Conservation (phyloP, 495 filamentous ascomycete genomes). For the Mytilinidion resinicola region DNA sequence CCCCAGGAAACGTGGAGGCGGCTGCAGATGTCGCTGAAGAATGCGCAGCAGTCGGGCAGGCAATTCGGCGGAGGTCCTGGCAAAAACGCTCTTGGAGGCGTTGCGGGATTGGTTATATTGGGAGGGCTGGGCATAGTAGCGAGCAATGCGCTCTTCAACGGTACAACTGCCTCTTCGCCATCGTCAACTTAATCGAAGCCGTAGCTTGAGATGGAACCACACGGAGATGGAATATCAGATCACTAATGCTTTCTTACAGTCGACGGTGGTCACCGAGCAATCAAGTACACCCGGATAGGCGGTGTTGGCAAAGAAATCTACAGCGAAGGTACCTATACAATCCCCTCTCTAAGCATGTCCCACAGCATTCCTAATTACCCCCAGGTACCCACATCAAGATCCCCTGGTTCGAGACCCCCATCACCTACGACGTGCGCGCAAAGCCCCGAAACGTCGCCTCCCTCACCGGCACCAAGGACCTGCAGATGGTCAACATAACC, state of each 20-base stretch:
- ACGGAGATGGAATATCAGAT: background rate
- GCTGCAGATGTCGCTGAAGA: conserved; percentile 53
- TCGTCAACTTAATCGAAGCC: background rate
- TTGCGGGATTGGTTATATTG: conserved; percentile 49
- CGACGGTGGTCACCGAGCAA: conserved; percentile 96
- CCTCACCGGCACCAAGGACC: conserved; percentile 94
- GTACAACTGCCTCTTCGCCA: conserved; percentile 33
- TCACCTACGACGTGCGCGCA: conserved; percentile 95
- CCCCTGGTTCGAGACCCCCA: conserved; percentile 94
- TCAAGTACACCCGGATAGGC: conserved; percentile 91
- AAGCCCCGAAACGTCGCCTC: conserved; percentile 96
- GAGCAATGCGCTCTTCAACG: conserved; percentile 93
- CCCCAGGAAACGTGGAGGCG: conserved; percentile 60
- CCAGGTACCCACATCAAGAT: conserved; percentile 87
- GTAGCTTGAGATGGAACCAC: background rate
- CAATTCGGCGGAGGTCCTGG: conserved; percentile 45
- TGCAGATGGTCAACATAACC: conserved; percentile 99
- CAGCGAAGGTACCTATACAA: conserved; percentile 63
- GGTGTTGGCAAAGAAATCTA: conserved; percentile 98
- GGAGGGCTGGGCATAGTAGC: conserved; percentile 58
- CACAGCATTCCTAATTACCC: background rate
- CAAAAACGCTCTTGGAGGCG: conserved; percentile 29
- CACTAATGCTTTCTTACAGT: conserved; percentile 44
- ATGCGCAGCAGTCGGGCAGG: conserved; percentile 45
- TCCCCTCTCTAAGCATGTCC: background rate